Percentiles rank a stretch among this genome's conserved stretches.
Evolutionary conservation across 2,329 filamentous ascomycete genomes (phyloP).

Genomic region (Ciborinia camelliae): DNA sequence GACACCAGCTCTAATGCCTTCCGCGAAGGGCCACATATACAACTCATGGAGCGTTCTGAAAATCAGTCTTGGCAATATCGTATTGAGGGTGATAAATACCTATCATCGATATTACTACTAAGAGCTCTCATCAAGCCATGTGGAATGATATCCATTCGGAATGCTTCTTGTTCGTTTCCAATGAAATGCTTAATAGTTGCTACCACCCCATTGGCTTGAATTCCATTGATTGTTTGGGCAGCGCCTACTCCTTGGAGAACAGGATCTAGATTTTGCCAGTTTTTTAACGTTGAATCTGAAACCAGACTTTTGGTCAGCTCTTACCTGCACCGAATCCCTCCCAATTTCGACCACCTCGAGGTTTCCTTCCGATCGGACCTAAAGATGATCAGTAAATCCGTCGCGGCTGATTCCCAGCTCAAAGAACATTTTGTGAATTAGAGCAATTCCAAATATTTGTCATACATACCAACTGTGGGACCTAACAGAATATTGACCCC

Average conservation of each 20-base stretch:
- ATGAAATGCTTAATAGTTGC: conserved; percentile 57
- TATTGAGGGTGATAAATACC: conserved; percentile 29
- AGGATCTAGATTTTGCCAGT: conserved; percentile 49
- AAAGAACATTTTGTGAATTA: background rate
- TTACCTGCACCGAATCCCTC: conserved; percentile 60
- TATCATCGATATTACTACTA: conserved; percentile 53
- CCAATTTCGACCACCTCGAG: conserved; percentile 71
- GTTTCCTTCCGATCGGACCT: conserved; percentile 69
- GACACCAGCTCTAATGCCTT: conserved; percentile 65
- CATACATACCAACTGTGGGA: conserved; percentile 44
- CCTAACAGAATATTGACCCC: conserved; percentile 67
- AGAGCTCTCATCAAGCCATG: conserved; percentile 38
- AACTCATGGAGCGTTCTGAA: conserved; percentile 54
- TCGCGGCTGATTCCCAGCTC: background rate
- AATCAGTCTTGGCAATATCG: background rate
- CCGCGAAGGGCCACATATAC: conserved; percentile 57
- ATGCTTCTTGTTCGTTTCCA: conserved; percentile 44
- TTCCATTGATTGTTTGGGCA: conserved; percentile 51
- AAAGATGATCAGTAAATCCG: background rate
- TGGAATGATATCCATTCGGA: conserved; percentile 35
- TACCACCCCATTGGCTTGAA: conserved; percentile 55
- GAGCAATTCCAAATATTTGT: too few species aligned
- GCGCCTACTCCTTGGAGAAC: conserved; percentile 55
- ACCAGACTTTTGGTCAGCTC: background rate
- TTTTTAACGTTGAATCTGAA: background rate